A percentile compares a stretch with the other conserved stretches of the same genome.
Evolutionary conservation across 2,329 filamentous ascomycete species (phyloP).

Genomic region (Aureobasidium vineae): DNA sequence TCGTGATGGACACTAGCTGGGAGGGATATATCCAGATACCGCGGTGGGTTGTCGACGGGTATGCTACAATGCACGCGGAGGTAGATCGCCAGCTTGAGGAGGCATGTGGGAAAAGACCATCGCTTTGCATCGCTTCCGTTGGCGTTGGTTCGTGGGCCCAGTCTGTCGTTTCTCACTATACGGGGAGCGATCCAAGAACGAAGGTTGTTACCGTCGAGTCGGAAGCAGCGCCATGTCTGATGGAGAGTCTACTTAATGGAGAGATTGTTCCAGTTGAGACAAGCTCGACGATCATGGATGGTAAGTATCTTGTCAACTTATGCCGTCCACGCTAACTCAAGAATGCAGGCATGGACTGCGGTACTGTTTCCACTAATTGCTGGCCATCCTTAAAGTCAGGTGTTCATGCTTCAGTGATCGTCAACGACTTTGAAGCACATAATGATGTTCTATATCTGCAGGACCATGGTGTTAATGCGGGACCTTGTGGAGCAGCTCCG

Average conservation of each 20-base stretch:
- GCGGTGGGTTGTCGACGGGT: constrained; percentile 74
- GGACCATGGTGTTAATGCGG: constrained; percentile 49
- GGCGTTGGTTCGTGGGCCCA: constrained; percentile 73
- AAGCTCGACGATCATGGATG: constrained; percentile 64
- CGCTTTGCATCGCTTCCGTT: constrained; percentile 61
- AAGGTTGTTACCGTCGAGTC: constrained; percentile 68
- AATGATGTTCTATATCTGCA: constrained; percentile 56
- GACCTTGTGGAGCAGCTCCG: constrained; percentile 62
- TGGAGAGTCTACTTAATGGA: constrained; percentile 52
- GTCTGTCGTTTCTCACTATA: constrained; percentile 65
- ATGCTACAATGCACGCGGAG: constrained; percentile 69
- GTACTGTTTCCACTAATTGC: constrained; percentile 63
- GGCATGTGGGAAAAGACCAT: constrained; percentile 30
- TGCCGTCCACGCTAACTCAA: constrained; percentile 30
- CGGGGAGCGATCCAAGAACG: constrained; percentile 35
- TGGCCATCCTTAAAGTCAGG: constrained; percentile 61
- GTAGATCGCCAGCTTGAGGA: constrained; percentile 60
- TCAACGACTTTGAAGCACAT: constrained; percentile 64
- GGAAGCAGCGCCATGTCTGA: constrained; percentile 61
- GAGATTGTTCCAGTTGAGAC: constrained; percentile 54
- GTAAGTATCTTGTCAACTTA: constrained; percentile 41
- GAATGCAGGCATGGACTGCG: constrained; percentile 57
- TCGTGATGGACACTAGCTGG: constrained; percentile 69
- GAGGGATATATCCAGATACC: constrained; percentile 66
- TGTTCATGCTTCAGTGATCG: constrained; percentile 59